These are phyloP conservation scores for Sclerotinia minor DNA, from an alignment of 2,329 filamentous ascomycete species.

Conservation along the genomic window DNA sequence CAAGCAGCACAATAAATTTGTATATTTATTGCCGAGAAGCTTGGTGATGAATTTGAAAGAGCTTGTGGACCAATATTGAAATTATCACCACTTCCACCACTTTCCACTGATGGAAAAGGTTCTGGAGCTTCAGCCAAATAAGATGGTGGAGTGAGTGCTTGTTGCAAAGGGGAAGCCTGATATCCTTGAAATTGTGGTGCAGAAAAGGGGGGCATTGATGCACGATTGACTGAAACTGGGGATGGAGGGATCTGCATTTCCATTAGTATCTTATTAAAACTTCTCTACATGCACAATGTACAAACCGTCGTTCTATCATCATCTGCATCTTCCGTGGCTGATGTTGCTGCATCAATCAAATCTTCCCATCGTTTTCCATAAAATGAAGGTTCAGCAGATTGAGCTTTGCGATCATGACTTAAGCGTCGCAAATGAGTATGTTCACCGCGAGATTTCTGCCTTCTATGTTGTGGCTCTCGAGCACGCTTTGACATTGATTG, in stretches of 20 bases:
- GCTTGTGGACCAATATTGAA: conserved; percentile 69
- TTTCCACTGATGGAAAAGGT: conserved; percentile 87
- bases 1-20: conserved; percentile 94
- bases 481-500: conserved; percentile 81
- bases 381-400: conserved; percentile 76
- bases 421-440: conserved; percentile 65
- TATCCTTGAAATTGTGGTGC: conserved; percentile 67
- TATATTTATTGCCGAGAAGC: conserved; percentile 70
- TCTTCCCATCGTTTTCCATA: conserved; percentile 90
- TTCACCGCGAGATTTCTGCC: conserved; percentile 69
- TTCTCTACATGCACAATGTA: conserved; percentile 30
- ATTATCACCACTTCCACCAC: conserved; percentile 69
- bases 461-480: conserved; percentile 75
- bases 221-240: conserved; percentile 62
- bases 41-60: conserved; percentile 68
- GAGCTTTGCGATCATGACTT: conserved; percentile 75
- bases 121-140: conserved; percentile 68
- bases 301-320: conserved; percentile 87
- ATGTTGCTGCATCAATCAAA: conserved; percentile 90
- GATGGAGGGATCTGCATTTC: conserved; percentile 60
- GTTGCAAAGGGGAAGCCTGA: conserved; percentile 86
- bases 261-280: conserved; percentile 28
- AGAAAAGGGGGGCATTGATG: conserved; percentile 61
- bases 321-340: conserved; percentile 86
- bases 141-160: conserved; percentile 79